These are phyloP conservation scores for Globisporangium paddicum DNA, from an alignment of 352 stramenopile species.

Conservation along the genomic window DNA sequence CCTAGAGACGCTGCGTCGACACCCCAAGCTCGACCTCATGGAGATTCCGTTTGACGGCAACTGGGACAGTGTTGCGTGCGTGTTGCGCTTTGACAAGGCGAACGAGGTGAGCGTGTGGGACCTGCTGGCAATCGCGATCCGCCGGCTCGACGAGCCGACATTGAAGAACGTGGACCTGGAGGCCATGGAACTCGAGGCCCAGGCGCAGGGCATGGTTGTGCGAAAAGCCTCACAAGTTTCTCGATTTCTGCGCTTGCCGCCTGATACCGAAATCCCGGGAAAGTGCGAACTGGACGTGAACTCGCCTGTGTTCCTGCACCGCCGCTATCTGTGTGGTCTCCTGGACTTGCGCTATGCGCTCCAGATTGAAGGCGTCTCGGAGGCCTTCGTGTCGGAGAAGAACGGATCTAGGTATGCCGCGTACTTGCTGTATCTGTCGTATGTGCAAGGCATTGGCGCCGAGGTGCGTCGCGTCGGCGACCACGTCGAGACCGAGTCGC, in stretches of 20 bases:
- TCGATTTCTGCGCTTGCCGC: conserved; percentile 45
- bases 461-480: conserved; percentile 60
- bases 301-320: conserved; percentile 90
- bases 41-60: conserved; percentile 42
- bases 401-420: conserved; percentile 43
- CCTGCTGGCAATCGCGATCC: conserved; percentile 60
- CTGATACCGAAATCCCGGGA: conserved; percentile 53
- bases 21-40: conserved; percentile 35
- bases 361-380: conserved; percentile 95
- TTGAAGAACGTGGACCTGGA: conserved; percentile 48
- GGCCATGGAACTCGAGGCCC: conserved; percentile 37
- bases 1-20: conserved; percentile 62
- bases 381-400: conserved; percentile 83
- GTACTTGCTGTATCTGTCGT: conserved; percentile 73
- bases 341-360: conserved; percentile 97
- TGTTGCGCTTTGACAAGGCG: conserved; percentile 29
- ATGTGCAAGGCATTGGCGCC: conserved; percentile 69
- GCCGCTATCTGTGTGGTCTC: conserved; percentile 95
- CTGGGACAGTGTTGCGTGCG: conserved; percentile 37
- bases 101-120: conserved; percentile 56
- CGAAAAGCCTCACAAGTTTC: conserved; percentile 31
- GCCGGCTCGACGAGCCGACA: conserved; percentile 28
- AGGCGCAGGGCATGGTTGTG: conserved; percentile 31
- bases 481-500: conserved; percentile 74
- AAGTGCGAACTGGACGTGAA: conserved; percentile 75